These are phyloP conservation scores for Periconia digitata DNA, from an alignment of 2,329 filamentous ascomycete genomes.

Conservation along the genomic window DNA sequence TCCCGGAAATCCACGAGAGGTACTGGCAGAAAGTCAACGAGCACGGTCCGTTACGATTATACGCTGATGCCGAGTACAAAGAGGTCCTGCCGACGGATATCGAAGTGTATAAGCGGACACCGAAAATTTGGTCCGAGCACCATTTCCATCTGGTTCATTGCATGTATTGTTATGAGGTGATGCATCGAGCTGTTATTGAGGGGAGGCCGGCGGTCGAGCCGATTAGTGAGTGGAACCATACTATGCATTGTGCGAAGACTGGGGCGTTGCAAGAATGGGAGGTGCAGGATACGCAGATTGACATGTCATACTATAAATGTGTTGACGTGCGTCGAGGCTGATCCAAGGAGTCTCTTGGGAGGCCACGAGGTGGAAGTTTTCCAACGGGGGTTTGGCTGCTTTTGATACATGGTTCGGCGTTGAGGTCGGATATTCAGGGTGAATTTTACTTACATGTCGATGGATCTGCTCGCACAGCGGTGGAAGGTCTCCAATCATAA, in stretches of 20 bases:
- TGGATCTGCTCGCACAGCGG: too few relatives aligned
- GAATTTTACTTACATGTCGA: too few relatives aligned
- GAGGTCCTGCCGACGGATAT: neutral
- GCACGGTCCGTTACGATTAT: neutral
- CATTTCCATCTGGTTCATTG: neutral
- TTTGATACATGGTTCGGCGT: too few relatives aligned
- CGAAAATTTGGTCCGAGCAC: neutral
- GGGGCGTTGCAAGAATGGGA: neutral
- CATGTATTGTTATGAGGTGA: neutral
- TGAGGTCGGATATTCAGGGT: too few relatives aligned
- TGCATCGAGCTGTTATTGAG: neutral
- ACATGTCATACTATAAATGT: neutral
- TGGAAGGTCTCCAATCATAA: too few relatives aligned
- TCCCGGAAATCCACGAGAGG: neutral
- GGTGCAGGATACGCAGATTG: neutral
- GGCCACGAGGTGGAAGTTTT: too few relatives aligned
- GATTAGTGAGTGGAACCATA: neutral
- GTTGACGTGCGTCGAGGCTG: too few relatives aligned
- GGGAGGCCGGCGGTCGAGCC: neutral
- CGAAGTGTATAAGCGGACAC: neutral
- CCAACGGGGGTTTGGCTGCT: too few relatives aligned
- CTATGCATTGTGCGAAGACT: neutral
- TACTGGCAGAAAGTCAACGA: neutral
- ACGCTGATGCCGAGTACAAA: neutral
- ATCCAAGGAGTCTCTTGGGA: too few relatives aligned